These are phyloP conservation scores for Flammula alnicola DNA, from an alignment of 1,284 basidiomycete genomes.

Conservation along the genomic window DNA sequence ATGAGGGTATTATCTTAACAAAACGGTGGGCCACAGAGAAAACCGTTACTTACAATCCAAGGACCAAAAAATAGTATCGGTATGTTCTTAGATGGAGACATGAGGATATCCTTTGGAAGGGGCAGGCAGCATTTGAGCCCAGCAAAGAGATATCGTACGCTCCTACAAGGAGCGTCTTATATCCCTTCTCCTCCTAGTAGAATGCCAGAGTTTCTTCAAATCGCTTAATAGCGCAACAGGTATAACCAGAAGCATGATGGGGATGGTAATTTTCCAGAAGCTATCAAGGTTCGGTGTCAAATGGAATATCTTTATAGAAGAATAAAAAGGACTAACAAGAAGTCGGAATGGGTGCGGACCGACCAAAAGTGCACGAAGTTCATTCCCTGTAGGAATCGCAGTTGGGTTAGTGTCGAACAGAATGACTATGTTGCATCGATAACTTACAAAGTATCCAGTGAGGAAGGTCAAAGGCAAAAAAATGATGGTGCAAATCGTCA, in stretches of 20 bases:
- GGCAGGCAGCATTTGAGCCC: too few species aligned
- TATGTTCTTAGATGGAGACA: too few species aligned
- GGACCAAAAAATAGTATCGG: too few species aligned
- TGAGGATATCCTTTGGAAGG: too few species aligned
- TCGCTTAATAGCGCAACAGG: slow-evolving; percentile 58
- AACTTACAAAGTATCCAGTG: slow-evolving; percentile 70
- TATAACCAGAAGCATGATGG: slow-evolving; percentile 58
- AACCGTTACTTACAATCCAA: too few species aligned
- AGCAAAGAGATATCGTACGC: too few species aligned
- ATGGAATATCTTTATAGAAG: background rate
- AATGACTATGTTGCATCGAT: background rate
- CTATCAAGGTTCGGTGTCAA: slow-evolving; percentile 33
- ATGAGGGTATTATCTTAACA: too few species aligned
- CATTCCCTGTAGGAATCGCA: slow-evolving; percentile 56
- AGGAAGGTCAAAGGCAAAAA: slow-evolving; percentile 70
- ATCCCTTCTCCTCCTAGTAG: slow-evolving; percentile 46
- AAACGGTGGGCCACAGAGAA: too few species aligned
- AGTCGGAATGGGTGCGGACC: slow-evolving; percentile 48
- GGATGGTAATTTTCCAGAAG: slow-evolving; percentile 71
- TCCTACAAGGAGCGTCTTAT: too few species aligned
- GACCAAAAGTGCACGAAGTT: slow-evolving; percentile 65
- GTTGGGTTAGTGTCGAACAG: background rate
- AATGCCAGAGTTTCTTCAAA: slow-evolving; percentile 49
- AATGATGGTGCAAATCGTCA: slow-evolving; percentile 66
- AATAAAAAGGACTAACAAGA: slow-evolving; percentile 44